Conservation (phyloP, 306 rosid genomes). For the Myrica gale region DNA sequence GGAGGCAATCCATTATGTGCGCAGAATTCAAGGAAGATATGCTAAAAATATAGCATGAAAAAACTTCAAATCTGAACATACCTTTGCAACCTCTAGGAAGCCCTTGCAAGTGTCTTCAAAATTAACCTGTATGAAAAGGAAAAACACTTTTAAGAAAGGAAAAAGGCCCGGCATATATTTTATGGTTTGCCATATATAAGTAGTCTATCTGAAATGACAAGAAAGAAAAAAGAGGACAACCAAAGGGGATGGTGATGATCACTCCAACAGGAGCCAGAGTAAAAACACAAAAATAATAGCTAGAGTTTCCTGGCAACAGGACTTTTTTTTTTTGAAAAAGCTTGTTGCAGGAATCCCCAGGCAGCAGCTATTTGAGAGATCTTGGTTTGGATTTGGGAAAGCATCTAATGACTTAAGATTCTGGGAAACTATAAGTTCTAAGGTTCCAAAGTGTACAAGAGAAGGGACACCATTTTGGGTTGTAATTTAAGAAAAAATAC, state of each 20-base stretch:
- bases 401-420: neutral
- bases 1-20: neutral
- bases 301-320: neutral
- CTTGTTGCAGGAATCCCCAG: neutral
- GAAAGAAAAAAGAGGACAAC: neutral
- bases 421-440: neutral
- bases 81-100: slow-evolving; percentile 96
- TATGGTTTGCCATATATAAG: slow-evolving; percentile 12
- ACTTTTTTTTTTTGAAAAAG: neutral
- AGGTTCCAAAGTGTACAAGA: neutral
- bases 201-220: neutral
- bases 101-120: slow-evolving; percentile 99
- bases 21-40: neutral
- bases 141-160: slow-evolving; percentile 10
- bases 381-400: neutral
- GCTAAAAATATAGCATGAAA: neutral
- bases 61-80: slow-evolving; percentile 25
- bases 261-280: neutral
- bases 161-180: slow-evolving; percentile 9
- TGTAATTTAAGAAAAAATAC: neutral
- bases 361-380: neutral
- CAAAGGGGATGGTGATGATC: neutral
- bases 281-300: slow-evolving; percentile 1
- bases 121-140: slow-evolving; percentile 62
- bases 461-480: neutral